Percentiles rank a stretch among this genome's conserved stretches.
These are phyloP conservation scores for Lentinula sp. DNA, from an alignment of 768 basidiomycete genomes.

Conservation along the genomic window DNA sequence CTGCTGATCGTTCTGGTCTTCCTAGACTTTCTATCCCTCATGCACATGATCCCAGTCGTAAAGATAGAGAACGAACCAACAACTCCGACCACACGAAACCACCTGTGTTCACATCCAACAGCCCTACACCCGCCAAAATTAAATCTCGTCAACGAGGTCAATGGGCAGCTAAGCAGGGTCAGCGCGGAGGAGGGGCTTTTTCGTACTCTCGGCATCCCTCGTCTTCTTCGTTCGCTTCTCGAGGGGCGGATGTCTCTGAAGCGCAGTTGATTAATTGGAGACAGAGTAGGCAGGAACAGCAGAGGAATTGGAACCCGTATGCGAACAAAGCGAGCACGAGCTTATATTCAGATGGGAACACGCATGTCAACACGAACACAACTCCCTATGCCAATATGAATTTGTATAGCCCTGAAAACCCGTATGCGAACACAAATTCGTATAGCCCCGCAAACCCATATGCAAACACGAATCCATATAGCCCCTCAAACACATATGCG, in stretches of 20 bases:
- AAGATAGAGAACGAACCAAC: not conserved
- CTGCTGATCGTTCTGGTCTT: not conserved
- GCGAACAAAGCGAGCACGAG: constrained; percentile 36
- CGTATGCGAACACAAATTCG: not conserved
- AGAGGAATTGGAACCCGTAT: constrained; percentile 61
- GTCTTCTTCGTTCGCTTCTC: constrained; percentile 27
- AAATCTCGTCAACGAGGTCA: constrained; percentile 18
- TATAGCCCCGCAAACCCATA: not conserved
- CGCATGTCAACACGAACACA: constrained; percentile 9
- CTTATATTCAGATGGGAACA: not conserved
- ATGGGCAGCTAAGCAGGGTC: constrained; percentile 3
- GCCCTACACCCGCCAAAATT: constrained; percentile 16
- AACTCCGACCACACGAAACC: not conserved
- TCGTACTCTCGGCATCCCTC: not conserved
- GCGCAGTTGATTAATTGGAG: constrained; percentile 36
- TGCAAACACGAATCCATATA: constrained; percentile 8
- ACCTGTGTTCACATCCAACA: constrained; percentile 21
- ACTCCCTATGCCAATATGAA: not conserved
- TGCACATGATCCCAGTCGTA: too few species aligned
- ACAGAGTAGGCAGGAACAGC: constrained; percentile 36
- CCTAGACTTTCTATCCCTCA: too few species aligned
- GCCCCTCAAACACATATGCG: not conserved
- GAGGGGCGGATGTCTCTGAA: constrained; percentile 50
- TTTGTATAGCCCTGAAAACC: too few species aligned
- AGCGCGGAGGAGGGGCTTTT: constrained; percentile 9